phyloP scores from a whole-genome alignment of 495 filamentous ascomycete species.

The Penicillium subrubescens region DNA sequence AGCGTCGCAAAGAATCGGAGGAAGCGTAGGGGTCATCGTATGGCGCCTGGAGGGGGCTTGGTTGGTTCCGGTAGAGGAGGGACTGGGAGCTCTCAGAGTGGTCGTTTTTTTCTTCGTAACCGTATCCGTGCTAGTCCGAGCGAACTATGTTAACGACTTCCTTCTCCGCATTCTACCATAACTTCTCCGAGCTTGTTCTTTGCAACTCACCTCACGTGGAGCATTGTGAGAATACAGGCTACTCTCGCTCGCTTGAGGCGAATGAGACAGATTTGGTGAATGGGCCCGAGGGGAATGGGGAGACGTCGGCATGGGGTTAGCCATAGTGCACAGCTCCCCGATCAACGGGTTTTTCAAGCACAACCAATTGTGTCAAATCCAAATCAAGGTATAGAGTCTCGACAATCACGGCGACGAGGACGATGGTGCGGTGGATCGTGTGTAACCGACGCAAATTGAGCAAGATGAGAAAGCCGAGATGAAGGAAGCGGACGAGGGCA shows the following conservation, averaged over 20 bases:
- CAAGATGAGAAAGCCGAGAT: not conserved
- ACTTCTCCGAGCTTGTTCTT: not conserved
- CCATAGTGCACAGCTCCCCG: constrained; percentile 26
- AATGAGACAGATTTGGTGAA: constrained; percentile 24
- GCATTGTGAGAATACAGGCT: constrained; percentile 22
- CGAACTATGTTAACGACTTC: constrained; percentile 8
- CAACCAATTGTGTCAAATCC: not conserved
- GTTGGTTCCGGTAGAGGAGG: constrained; percentile 47
- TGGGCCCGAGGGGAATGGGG: constrained; percentile 27
- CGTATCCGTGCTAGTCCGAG: constrained; percentile 28
- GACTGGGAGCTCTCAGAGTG: constrained; percentile 30
- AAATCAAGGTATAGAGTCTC: not conserved
- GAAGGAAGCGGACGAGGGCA: not conserved
- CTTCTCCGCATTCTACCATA: not conserved
- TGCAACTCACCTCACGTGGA: constrained; percentile 5
- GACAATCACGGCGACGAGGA: not conserved
- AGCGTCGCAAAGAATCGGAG: constrained; percentile 39
- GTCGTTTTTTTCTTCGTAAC: constrained; percentile 33
- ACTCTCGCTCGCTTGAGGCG: constrained; percentile 26
- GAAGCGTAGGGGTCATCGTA: constrained; percentile 80
- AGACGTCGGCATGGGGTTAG: constrained; percentile 23
- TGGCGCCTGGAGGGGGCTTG: constrained; percentile 56
- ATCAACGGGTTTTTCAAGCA: not conserved
- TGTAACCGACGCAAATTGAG: not conserved
- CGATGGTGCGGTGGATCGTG: not conserved